Base-by-base conservation (phyloP, 1,284 basidiomycete genomes). In the Porodaedalea pini region DNA sequence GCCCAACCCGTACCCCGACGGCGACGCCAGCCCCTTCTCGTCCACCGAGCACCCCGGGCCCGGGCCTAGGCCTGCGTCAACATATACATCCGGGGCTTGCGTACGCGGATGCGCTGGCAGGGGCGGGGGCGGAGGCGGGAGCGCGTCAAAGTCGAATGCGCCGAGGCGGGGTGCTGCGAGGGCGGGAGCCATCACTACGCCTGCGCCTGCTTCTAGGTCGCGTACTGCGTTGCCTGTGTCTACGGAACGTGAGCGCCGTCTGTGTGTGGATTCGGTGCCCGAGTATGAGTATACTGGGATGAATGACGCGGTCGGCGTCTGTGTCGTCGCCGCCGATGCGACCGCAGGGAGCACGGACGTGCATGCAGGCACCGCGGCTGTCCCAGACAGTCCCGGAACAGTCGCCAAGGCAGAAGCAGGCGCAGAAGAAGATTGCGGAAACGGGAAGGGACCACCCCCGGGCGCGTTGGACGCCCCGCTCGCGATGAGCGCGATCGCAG, bases 81-180 rank as follows among this genome's bases (percentile, higher is more conserved):
- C 15, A n/a, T 29, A 31, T 6, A 31, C 15, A 3, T 47, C 45
- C 7, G 49, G 49, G n/a, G 32, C 34, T 8, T 19, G 49, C 3
- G 31, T 27, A 13, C 37, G 49, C 10, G 49, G 17, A 25, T n/a
- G 21, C 15, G 45, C 13, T 15, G 17, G 25, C 25, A 49, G 27
- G 6, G 49, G 19, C 1, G 49, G 31, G 5, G 45, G 13, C 45
- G 17, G 25, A 31, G 39, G 29, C 6, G 73, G 73, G 11, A 86
- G 74, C 8, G 78, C 75, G 61, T 85, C 81, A 56, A 86, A 85
- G 65, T 86, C 80, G 65, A 86, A 86, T 6, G 73, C 61, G 17
- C 51, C 54, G 25, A 31, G 29, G 23, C 19, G 36, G 11, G 17
- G 41, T 37, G 19, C 19, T 11, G 19, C 7, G 27, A 45, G 23